Evolutionary conservation across 1,284 basidiomycete genomes (phyloP).

Genomic region (Hortiboletus rubellus): DNA sequence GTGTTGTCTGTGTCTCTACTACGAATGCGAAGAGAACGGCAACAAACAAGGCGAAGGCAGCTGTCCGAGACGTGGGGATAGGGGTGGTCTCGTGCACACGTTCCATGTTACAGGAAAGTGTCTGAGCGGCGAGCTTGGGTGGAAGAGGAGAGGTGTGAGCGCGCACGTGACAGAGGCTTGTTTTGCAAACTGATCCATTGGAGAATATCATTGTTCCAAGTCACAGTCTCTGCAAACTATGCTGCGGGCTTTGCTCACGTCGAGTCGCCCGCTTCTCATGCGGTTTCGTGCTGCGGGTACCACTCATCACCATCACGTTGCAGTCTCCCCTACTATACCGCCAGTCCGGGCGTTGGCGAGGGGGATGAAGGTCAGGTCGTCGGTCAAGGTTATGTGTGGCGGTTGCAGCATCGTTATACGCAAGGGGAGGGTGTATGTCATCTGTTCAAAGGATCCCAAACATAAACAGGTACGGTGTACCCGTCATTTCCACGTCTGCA

Average conservation of each 20-base stretch:
- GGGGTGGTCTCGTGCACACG: background rate
- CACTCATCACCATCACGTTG: conserved; percentile 33
- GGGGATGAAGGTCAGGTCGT: conserved; percentile 96
- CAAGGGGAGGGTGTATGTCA: conserved; percentile 91
- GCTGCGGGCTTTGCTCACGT: conserved; percentile 64
- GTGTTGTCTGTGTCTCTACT: conserved; percentile 66
- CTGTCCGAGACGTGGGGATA: conserved; percentile 29
- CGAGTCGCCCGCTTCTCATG: conserved; percentile 57
- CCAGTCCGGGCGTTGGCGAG: conserved; percentile 47
- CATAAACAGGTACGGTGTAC: conserved; percentile 89
- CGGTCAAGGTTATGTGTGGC: conserved; percentile 91
- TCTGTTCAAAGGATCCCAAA: conserved; percentile 94
- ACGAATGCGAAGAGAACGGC: conserved; percentile 68
- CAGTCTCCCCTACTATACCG: conserved; percentile 19
- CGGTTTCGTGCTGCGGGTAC: conserved; percentile 48
- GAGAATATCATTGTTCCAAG: background rate
- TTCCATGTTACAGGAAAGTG: conserved; percentile 16
- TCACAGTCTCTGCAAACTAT: conserved; percentile 38
- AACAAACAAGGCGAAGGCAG: conserved; percentile 35
- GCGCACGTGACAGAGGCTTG: conserved; percentile 14
- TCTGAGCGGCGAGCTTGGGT: background rate
- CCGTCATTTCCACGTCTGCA: background rate
- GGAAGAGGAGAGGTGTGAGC: background rate
- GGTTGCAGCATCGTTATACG: conserved; percentile 84
- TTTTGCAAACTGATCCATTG: background rate